Percentiles rank a stretch among this genome's conserved stretches.
Conservation (phyloP, 352 stramenopile genomes). For the Phytophthora uliginosa region DNA sequence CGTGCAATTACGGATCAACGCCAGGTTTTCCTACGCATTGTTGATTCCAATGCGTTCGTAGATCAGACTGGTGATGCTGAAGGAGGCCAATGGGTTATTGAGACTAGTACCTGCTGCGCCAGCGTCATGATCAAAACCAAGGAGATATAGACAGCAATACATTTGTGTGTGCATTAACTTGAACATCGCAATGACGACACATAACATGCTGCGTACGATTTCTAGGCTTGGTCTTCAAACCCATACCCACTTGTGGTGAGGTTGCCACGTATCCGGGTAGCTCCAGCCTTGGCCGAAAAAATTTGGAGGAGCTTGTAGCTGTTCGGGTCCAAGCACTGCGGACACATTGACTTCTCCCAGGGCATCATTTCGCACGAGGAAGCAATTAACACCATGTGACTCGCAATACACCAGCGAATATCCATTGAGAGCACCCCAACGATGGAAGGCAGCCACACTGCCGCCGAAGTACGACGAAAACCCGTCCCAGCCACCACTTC, state of each 20-base stretch:
- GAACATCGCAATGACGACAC: background rate
- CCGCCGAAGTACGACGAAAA: constrained; percentile 69
- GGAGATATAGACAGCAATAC: background rate
- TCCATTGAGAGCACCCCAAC: constrained; percentile 45
- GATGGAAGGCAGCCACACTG: constrained; percentile 58
- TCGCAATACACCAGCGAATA: constrained; percentile 88
- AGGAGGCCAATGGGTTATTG: constrained; percentile 68
- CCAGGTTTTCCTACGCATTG: constrained; percentile 66
- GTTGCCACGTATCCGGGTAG: constrained; percentile 53
- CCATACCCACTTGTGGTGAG: constrained; percentile 64
- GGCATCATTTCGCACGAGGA: constrained; percentile 67
- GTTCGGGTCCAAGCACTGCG: constrained; percentile 37
- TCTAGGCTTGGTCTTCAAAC: constrained; percentile 24
- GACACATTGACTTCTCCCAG: constrained; percentile 50
- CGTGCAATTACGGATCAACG: constrained; percentile 69
- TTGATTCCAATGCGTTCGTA: constrained; percentile 16
- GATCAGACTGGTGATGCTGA: constrained; percentile 1
- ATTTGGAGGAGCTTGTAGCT: constrained; percentile 65
- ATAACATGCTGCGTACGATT: background rate
- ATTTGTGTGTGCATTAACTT: background rate
- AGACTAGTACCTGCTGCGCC: constrained; percentile 82
- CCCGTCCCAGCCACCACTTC: constrained; percentile 53
- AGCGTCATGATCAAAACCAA: constrained; percentile 75
- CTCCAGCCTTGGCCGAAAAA: constrained; percentile 71
- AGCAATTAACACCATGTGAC: constrained; percentile 82